Percentiles rank a stretch among this genome's conserved stretches.
Conservation (phyloP, 2,329 filamentous ascomycete species). For the Sporothrix schenckii region DNA sequence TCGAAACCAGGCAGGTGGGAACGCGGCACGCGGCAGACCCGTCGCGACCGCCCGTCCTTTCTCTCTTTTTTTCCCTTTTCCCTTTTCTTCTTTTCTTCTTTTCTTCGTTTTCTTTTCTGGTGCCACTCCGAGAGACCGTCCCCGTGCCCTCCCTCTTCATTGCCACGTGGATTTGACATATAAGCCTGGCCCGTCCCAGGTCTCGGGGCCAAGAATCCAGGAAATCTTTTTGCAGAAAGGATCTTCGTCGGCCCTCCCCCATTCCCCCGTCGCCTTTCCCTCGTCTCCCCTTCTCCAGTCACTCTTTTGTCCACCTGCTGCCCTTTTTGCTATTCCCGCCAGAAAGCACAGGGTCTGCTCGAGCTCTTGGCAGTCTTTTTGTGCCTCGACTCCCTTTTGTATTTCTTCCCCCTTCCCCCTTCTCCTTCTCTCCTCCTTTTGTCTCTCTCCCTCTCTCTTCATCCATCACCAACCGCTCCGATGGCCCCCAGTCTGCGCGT, state of each 20-base stretch:
- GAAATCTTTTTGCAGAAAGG: slow-evolving; percentile 26
- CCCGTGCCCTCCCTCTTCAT: slow-evolving; percentile 4
- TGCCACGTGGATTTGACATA: slow-evolving; percentile 29
- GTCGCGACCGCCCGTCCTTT: neutral
- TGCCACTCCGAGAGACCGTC: neutral
- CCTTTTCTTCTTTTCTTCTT: neutral
- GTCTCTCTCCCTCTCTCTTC: neutral
- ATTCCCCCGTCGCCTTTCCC: neutral
- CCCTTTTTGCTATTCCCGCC: neutral
- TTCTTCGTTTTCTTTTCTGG: neutral
- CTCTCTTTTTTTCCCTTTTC: neutral
- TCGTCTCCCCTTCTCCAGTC: neutral
- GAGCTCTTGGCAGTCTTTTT: neutral
- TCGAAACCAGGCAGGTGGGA: slow-evolving; percentile 23
- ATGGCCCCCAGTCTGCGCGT: slow-evolving; percentile 28
- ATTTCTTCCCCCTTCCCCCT: neutral
- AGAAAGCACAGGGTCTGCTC: slow-evolving; percentile 14
- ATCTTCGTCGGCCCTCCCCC: slow-evolving; percentile 29
- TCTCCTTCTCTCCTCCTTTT: neutral
- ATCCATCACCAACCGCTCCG: neutral
- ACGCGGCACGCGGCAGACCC: slow-evolving; percentile 25
- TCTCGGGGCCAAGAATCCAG: neutral
- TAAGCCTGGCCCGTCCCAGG: slow-evolving; percentile 10
- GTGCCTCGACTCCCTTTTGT: slow-evolving; percentile 8
- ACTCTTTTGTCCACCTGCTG: slow-evolving; percentile 3